phyloP scores from a whole-genome alignment of 129 eudicot genomes.

The Centrapalus pauciflorus region DNA sequence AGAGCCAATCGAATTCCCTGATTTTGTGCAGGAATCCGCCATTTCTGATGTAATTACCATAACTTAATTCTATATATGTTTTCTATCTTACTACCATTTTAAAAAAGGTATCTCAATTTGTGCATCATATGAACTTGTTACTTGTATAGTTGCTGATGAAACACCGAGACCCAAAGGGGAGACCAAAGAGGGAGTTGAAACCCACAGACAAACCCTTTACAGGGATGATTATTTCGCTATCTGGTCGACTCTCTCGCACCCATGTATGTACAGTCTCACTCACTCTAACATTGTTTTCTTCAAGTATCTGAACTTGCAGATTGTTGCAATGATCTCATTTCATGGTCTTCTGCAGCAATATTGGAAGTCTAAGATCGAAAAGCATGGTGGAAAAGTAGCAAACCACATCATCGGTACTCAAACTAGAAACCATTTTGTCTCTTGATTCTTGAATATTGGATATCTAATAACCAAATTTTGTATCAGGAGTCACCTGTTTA shows the following conservation, averaged over 20 bases:
- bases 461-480: not conserved
- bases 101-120: not conserved
- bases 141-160: conserved; percentile 43
- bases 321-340: not conserved
- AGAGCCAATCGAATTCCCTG: conserved; percentile 44
- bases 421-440: not conserved
- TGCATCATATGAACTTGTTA: not conserved
- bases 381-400: conserved; percentile 74
- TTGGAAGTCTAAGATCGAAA: conserved; percentile 73
- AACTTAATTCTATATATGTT: not conserved
- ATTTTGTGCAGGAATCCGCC: conserved; percentile 40
- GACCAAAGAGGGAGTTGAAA: conserved; percentile 26
- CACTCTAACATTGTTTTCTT: not conserved
- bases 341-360: conserved; percentile 44
- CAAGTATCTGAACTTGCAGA: not conserved
- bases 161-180: conserved; percentile 34
- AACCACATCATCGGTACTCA: conserved; percentile 52
- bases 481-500: conserved; percentile 65
- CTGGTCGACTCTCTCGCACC: conserved; percentile 71
- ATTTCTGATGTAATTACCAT: conserved; percentile 50
- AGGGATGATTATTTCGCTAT: conserved; percentile 67
- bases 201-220: conserved; percentile 48
- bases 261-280: conserved; percentile 41
- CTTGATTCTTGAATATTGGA: not conserved
- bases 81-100: not conserved